Evolutionary conservation across 257 asterid genomes (phyloP), one percentile per base, ranked within the genome.

Genomic region (Pogostemon cablin): DNA sequence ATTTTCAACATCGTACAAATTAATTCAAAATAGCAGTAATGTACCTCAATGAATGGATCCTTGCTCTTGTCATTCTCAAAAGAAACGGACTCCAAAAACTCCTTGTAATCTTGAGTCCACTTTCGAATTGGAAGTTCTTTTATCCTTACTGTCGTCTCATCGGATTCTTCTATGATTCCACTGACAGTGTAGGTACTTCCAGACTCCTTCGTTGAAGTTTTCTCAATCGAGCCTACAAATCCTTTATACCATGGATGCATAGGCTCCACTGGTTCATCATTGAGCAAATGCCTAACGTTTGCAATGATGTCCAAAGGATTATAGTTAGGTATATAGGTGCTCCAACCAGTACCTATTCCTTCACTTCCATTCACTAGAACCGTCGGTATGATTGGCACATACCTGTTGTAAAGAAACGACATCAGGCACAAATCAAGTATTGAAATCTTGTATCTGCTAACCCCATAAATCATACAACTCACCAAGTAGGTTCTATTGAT

Each of bases 311-410:
- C 96, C 44, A 86, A 80, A 35, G 98, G 99, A 72, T 95, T 90
- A 59, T 95, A 95, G 75, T 95, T 91, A 6, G 98, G 98, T 15
- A 95, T 72, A 40, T 68, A 95, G 5, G 99, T 63, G 79, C 99
- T 95, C 99, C 99, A 95, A 52, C 97, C 97, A 15, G 99, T 91
- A 58, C 99, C 99, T 53, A 95, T 95, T 63, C 99, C 99, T 85
- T 95, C 99, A 83, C 99, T 89, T 42, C 99, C 99, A 81, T 95
- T 95, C 25, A 95, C 96, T n/a, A 95, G 80, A 68, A 91, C 98
- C 84, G 73, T 63, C 9, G 99, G 99, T 71, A 95, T 88, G 71
- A 81, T 84, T 1, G 99, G 99, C 55, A 88, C 79, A 62, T 89
- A 95, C 99, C 99, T 91, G 59, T 52, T 37, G 71, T 48, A 34